Percentiles rank a stretch among this genome's conserved stretches.
Conservation (phyloP, 805 yeast genomes). For the Saccharomycopsis fermentans region DNA sequence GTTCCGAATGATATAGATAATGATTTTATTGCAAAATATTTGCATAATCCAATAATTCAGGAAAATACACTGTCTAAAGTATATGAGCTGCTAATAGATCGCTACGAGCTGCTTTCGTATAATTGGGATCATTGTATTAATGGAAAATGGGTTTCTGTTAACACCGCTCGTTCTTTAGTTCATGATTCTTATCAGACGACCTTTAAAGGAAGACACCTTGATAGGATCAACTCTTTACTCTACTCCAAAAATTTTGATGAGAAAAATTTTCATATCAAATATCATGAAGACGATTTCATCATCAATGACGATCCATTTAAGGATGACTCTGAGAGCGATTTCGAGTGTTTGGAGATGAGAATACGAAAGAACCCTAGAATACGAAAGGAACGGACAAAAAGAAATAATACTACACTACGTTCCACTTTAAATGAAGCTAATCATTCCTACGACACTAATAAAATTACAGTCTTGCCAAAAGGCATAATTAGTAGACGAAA, state of each 20-base stretch:
- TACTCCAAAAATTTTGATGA: neutral
- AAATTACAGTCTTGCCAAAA: neutral
- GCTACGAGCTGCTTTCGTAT: constrained; percentile 1
- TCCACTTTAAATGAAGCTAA: neutral
- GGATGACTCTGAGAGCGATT: neutral
- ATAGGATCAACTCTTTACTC: neutral
- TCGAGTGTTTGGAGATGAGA: neutral
- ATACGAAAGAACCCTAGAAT: neutral
- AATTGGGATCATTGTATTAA: constrained; percentile 13
- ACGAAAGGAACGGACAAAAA: no score
- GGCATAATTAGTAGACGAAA: neutral
- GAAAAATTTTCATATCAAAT: neutral
- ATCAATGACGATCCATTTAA: neutral
- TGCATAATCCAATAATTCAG: neutral
- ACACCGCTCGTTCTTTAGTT: constrained; percentile 20
- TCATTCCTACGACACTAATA: no score
- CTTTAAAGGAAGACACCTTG: neutral
- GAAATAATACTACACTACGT: neutral
- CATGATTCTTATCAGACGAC: constrained; percentile 1
- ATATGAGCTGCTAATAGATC: neutral
- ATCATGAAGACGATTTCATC: neutral
- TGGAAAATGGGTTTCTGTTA: constrained; percentile 24
- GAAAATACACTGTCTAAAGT: neutral
- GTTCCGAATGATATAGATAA: neutral
- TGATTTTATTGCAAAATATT: neutral